Percentiles rank a stretch among this genome's conserved stretches.
phyloP scores from a whole-genome alignment of 1,139 yeast genomes.

The Chernovozyma aurita region DNA sequence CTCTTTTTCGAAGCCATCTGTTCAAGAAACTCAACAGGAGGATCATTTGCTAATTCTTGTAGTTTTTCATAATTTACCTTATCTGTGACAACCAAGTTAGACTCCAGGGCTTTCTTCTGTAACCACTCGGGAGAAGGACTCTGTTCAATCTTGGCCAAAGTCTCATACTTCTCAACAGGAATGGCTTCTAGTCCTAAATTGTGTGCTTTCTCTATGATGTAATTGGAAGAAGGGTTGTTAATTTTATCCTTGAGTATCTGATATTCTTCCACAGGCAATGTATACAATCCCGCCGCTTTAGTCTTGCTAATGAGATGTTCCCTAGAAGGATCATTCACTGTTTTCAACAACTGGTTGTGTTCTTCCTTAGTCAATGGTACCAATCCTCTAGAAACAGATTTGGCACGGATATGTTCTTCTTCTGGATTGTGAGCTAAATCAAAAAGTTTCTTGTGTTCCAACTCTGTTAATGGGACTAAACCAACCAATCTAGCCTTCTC shows the following conservation, averaged over 20 bases:
- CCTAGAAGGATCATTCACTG: constrained; percentile 12
- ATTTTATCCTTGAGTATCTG: constrained; percentile 10
- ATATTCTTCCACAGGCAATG: constrained; percentile 1
- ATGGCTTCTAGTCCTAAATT: constrained; percentile 1
- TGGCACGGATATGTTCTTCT: constrained; percentile 13
- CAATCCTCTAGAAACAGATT: constrained; percentile 2
- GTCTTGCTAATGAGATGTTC: constrained; percentile 11
- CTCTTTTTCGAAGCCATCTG: constrained; percentile 12
- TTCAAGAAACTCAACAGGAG: constrained; percentile 11
- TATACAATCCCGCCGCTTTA: constrained; percentile 9
- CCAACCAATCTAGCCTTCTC: constrained; percentile 18
- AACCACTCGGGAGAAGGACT: constrained; percentile 15
- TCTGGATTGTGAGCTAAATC: constrained; percentile 14
- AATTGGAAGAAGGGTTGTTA: constrained; percentile 8
- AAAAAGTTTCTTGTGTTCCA: constrained; percentile 13
- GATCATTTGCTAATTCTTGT: constrained; percentile 12
- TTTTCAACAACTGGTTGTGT: constrained; percentile 15
- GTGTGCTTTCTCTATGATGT: constrained; percentile 4
- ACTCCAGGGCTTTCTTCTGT: constrained; percentile 9
- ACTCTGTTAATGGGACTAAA: constrained; percentile 17
- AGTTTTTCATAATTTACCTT: constrained; percentile 11
- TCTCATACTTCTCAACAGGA: constrained; percentile 5
- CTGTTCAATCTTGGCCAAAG: constrained; percentile 13
- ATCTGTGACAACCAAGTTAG: constrained; percentile 2
- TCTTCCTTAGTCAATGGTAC: constrained; percentile 13